Percentiles rank a stretch among this genome's conserved stretches.
These are phyloP conservation scores for Tulasnella sp. DNA, from an alignment of 768 basidiomycete species.

Conservation along the genomic window DNA sequence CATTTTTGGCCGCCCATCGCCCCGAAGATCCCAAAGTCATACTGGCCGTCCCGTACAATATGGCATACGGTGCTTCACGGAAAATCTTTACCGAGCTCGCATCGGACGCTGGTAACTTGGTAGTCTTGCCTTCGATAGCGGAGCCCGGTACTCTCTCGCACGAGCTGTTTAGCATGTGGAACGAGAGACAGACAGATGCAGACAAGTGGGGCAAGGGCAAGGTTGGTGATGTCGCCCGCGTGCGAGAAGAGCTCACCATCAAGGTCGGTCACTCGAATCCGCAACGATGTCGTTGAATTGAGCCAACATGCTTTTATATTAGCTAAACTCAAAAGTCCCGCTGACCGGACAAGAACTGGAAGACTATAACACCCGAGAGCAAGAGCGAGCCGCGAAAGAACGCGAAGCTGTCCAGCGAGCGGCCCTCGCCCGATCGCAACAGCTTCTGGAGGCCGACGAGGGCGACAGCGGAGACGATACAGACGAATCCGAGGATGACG, in stretches of 20 bases:
- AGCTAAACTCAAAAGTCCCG: conserved; percentile 90
- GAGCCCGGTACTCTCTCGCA: conserved; percentile 81
- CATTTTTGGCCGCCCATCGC: conserved; percentile 78
- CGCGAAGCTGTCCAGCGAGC: conserved; percentile 87
- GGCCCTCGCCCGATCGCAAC: conserved; percentile 69
- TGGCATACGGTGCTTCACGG: conserved; percentile 91
- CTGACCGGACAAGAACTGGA: conserved; percentile 89
- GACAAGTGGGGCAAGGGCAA: conserved; percentile 88
- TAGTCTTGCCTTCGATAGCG: conserved; percentile 78
- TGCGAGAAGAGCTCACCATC: conserved; percentile 70
- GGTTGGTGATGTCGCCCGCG: conserved; percentile 83
- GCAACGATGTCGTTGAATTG: neutral
- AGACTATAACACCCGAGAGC: conserved; percentile 73
- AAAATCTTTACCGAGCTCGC: conserved; percentile 86
- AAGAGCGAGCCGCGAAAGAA: conserved; percentile 62
- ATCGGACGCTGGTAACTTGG: conserved; percentile 76
- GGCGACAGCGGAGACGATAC: conserved; percentile 58
- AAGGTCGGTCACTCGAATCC: conserved; percentile 53
- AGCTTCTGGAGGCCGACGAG: conserved; percentile 93
- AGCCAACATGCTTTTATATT: neutral
- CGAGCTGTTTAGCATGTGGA: conserved; percentile 84
- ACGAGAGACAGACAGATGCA: conserved; percentile 73
- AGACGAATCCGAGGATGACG: conserved; percentile 53
- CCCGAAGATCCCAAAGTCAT: conserved; percentile 91
- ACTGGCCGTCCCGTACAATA: conserved; percentile 86